These are phyloP conservation scores for Iris macrosiphon DNA, from an alignment of 106 monocot genomes.

Conservation along the genomic window DNA sequence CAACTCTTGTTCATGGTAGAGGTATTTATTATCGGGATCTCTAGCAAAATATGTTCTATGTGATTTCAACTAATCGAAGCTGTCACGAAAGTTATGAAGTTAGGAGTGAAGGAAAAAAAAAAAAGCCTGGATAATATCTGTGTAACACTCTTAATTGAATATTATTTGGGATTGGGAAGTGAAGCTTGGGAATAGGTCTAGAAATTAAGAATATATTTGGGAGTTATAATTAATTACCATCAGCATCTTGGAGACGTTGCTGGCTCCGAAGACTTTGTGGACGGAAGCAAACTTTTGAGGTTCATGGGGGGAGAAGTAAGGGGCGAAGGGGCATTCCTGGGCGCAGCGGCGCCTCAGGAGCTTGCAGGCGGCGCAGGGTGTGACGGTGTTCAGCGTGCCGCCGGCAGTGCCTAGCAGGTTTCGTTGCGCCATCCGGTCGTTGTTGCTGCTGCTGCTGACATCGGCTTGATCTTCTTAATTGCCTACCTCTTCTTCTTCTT, in stretches of 20 bases:
- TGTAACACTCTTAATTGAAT: too few species aligned
- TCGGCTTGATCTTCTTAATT: constrained; percentile 77
- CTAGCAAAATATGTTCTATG: too few species aligned
- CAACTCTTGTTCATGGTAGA: too few species aligned
- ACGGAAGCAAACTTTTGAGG: constrained; percentile 93
- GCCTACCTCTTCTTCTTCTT: constrained; percentile 47
- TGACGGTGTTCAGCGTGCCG: constrained; percentile 63
- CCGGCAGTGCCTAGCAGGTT: constrained; percentile 28
- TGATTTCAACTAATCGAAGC: too few species aligned
- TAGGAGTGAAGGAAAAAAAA: too few species aligned
- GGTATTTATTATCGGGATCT: too few species aligned
- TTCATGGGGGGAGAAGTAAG: constrained; percentile 94
- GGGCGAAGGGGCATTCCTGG: constrained; percentile 94
- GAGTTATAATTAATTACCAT: constrained; percentile 51
- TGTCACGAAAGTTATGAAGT: too few species aligned
- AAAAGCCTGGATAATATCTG: too few species aligned
- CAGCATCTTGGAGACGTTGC: constrained; percentile 96
- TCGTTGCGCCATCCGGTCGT: constrained; percentile 30
- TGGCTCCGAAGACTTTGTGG: constrained; percentile 96
- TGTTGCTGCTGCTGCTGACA: not conserved
- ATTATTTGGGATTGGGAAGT: too few species aligned
- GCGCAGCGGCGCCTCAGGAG: constrained; percentile 83
- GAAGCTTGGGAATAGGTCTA: too few species aligned
- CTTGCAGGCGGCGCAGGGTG: constrained; percentile 96
- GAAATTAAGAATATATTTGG: too few species aligned